A percentile compares a stretch with the other conserved stretches of the same genome.
These are phyloP conservation scores for Balansia obtecta DNA, from an alignment of 2,329 filamentous ascomycete species.

Conservation along the genomic window DNA sequence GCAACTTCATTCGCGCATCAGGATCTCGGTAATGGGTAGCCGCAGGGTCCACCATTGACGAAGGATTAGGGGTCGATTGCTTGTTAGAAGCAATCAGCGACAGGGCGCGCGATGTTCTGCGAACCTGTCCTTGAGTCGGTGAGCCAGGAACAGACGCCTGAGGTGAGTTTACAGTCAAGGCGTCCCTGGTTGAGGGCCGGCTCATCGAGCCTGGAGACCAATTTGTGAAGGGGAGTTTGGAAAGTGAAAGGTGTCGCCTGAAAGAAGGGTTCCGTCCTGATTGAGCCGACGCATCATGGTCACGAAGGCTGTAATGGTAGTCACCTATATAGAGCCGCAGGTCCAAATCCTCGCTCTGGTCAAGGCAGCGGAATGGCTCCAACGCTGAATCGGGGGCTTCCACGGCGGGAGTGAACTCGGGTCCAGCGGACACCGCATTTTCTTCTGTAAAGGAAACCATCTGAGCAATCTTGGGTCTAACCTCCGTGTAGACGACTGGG, in stretches of 20 bases:
- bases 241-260: constrained; percentile 59
- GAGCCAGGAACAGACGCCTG: constrained; percentile 12
- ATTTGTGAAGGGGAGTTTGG: constrained; percentile 45
- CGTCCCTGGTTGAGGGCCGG: constrained; percentile 33
- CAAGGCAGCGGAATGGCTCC: constrained; percentile 61
- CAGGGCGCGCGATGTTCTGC: constrained; percentile 41
- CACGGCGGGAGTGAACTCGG: constrained; percentile 15
- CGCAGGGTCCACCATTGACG: constrained; percentile 45
- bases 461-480: constrained; percentile 7
- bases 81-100: constrained; percentile 38
- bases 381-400: constrained; percentile 40
- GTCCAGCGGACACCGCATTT: constrained; percentile 5
- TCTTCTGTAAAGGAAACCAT: constrained; percentile 15
- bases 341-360: constrained; percentile 61
- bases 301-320: constrained; percentile 50
- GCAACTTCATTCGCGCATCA: constrained; percentile 73
- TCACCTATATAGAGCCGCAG: constrained; percentile 54
- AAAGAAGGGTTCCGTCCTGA: constrained; percentile 47
- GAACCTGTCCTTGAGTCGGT: constrained; percentile 24
- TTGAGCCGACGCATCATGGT: constrained; percentile 29
- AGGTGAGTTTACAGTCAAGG: constrained; percentile 16
- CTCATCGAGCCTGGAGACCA: constrained; percentile 39
- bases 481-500: not conserved
- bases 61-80: constrained; percentile 19
- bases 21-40: constrained; percentile 84